A percentile compares a stretch with the other conserved stretches of the same genome.
These are phyloP conservation scores for Podosphaera fusca DNA, from an alignment of 2,329 filamentous ascomycete genomes.

Conservation along the genomic window DNA sequence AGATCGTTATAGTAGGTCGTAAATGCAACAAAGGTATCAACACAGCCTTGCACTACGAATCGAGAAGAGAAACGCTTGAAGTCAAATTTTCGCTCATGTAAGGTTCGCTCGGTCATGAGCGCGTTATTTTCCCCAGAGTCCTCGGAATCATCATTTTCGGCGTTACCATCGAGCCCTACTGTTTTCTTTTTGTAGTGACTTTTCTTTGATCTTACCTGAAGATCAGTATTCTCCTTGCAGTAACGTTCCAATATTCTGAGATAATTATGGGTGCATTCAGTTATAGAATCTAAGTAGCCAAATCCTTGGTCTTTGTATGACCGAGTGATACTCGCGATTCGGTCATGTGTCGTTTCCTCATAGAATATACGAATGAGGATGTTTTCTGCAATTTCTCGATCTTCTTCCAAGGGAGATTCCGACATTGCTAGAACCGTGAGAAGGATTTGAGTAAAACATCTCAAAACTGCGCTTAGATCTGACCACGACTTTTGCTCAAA, in stretches of 20 bases:
- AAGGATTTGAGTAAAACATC: constrained; percentile 84
- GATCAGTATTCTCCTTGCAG: constrained; percentile 80
- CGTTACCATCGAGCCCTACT: constrained; percentile 30
- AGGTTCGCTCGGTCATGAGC: constrained; percentile 42
- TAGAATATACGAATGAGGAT: constrained; percentile 96
- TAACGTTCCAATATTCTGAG: constrained; percentile 79
- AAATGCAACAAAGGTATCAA: constrained; percentile 74
- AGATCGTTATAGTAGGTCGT: constrained; percentile 63
- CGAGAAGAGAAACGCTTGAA: constrained; percentile 63
- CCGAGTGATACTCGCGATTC: constrained; percentile 54
- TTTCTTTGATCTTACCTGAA: constrained; percentile 72
- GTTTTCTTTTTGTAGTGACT: constrained; percentile 52
- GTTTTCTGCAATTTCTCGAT: constrained; percentile 94
- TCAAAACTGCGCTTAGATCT: constrained; percentile 69
- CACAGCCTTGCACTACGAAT: constrained; percentile 63
- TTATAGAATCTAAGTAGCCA: constrained; percentile 77
- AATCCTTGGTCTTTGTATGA: constrained; percentile 90
- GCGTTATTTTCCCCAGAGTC: constrained; percentile 58
- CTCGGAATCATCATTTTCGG: constrained; percentile 29
- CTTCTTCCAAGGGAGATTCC: constrained; percentile 63
- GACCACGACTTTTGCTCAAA: constrained; percentile 72
- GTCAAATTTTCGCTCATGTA: constrained; percentile 78
- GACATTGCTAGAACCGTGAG: constrained; percentile 86
- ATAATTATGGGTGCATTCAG: constrained; percentile 79
- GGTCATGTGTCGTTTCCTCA: constrained; percentile 81